A percentile compares a stretch with the other conserved stretches of the same genome.
These are phyloP conservation scores for Phytopythium chamaehyphon DNA, from an alignment of 352 stramenopile species.

Conservation along the genomic window DNA sequence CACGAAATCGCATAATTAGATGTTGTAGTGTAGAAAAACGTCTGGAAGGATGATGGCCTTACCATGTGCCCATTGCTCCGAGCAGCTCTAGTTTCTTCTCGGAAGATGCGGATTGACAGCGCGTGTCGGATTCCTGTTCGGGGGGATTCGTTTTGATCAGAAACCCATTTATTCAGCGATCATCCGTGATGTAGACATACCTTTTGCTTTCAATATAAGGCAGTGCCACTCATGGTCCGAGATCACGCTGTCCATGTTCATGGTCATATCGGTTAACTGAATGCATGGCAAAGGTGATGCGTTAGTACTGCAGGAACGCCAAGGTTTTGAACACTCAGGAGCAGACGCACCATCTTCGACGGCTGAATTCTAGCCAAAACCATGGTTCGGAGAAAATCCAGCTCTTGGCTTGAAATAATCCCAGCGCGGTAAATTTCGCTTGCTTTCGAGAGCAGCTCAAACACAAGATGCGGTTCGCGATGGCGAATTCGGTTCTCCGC, in stretches of 20 bases:
- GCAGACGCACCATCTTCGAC: constrained; percentile 64
- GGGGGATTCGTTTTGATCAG: background rate
- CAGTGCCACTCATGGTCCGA: constrained; percentile 86
- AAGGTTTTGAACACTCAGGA: background rate
- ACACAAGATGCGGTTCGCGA: constrained; percentile 77
- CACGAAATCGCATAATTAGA: background rate
- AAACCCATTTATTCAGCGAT: background rate
- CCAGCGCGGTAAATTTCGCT: constrained; percentile 82
- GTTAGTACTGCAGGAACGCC: constrained; percentile 6
- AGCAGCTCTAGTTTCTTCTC: constrained; percentile 47
- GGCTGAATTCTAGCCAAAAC: constrained; percentile 79
- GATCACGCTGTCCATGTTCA: constrained; percentile 84
- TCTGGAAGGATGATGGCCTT: constrained; percentile 12
- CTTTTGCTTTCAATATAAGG: constrained; percentile 78
- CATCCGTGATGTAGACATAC: constrained; percentile 17
- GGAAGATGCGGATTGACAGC: constrained; percentile 75
- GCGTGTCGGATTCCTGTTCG: constrained; percentile 65
- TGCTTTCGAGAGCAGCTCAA: constrained; percentile 76
- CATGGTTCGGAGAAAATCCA: constrained; percentile 71
- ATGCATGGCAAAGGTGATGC: background rate
- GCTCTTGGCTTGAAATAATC: constrained; percentile 75
- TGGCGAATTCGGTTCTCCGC: constrained; percentile 82
- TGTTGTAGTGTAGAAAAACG: background rate
- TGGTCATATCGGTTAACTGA: constrained; percentile 77
- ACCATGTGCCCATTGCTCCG: constrained; percentile 69